A percentile compares a stretch with the other conserved stretches of the same genome.
Evolutionary conservation across 768 basidiomycete species (phyloP).

Genomic region (Pleurotus tuber-regium): DNA sequence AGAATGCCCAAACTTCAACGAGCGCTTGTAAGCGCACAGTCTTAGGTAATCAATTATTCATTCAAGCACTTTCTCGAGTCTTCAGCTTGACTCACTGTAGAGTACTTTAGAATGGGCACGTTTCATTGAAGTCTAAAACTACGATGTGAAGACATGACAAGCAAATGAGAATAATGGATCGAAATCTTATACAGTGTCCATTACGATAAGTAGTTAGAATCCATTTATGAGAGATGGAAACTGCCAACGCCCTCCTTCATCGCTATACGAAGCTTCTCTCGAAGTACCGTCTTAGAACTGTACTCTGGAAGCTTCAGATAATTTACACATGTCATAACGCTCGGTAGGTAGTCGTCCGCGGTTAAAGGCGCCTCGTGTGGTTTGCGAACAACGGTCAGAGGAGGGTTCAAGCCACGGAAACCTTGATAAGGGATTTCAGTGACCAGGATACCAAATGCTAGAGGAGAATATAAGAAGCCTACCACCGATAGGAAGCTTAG

Average conservation of each 20-base stretch:
- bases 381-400: slow-evolving; percentile 95
- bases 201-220: slow-evolving; percentile 13
- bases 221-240: slow-evolving; percentile 89
- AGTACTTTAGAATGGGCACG: too few species aligned
- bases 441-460: neutral
- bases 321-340: slow-evolving; percentile 98
- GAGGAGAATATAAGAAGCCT: slow-evolving; percentile 20
- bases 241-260: slow-evolving; percentile 94
- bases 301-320: slow-evolving; percentile 97
- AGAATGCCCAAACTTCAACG: neutral
- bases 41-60: too few species aligned
- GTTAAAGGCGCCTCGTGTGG: slow-evolving; percentile 89
- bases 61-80: too few species aligned
- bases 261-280: slow-evolving; percentile 77
- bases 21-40: too few species aligned
- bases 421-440: slow-evolving; percentile 40
- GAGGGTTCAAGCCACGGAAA: slow-evolving; percentile 92
- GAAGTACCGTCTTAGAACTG: slow-evolving; percentile 81
- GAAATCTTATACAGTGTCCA: slow-evolving; percentile 9
- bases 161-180: slow-evolving; percentile 12
- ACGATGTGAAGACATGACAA: slow-evolving; percentile 2
- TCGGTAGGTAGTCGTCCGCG: slow-evolving; percentile 93
- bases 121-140: neutral
- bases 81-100: too few species aligned
- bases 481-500: slow-evolving; percentile 96